These are phyloP conservation scores for Rhizodiscina lignyota DNA, from an alignment of 495 filamentous ascomycete species.

Conservation along the genomic window DNA sequence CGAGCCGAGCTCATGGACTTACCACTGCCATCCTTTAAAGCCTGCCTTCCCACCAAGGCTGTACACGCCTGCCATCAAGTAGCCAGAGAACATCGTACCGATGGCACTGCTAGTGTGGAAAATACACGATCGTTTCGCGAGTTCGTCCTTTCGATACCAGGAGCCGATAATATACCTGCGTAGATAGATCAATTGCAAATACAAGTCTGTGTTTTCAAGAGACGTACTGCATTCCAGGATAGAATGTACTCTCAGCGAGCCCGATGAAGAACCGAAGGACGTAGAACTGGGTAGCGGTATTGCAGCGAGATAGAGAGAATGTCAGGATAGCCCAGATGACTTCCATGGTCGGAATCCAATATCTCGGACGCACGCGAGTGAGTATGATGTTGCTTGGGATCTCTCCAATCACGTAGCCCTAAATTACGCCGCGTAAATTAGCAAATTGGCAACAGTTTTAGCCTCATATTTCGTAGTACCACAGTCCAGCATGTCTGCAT, in stretches of 20 bases:
- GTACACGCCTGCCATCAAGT: conserved; percentile 14
- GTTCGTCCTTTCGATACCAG: conserved; percentile 37
- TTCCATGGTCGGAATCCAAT: conserved; percentile 37
- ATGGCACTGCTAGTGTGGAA: conserved; percentile 40
- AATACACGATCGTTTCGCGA: conserved; percentile 44
- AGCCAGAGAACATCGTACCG: conserved; percentile 16
- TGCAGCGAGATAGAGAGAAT: conserved; percentile 4
- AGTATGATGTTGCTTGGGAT: conserved; percentile 44
- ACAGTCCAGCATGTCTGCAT: conserved; percentile 37
- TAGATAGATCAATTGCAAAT: too few relatives aligned
- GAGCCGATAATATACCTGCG: conserved; percentile 30
- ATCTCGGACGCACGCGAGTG: conserved; percentile 34
- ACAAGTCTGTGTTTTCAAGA: too few relatives aligned
- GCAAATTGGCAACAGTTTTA: too few relatives aligned
- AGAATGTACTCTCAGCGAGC: conserved; percentile 29
- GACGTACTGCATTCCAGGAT: too few relatives aligned
- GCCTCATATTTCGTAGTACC: too few relatives aligned
- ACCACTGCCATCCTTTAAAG: conserved; percentile 13
- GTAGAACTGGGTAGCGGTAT: conserved; percentile 1
- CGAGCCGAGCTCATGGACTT: too few relatives aligned
- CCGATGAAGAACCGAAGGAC: conserved; percentile 6
- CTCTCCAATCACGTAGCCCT: conserved; percentile 47
- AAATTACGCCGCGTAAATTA: too few relatives aligned
- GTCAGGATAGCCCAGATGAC: conserved; percentile 11
- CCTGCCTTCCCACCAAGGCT: conserved; percentile 9